phyloP scores from a whole-genome alignment of 176 grass and related monocot genomes.

The Panicum miliaceum region DNA sequence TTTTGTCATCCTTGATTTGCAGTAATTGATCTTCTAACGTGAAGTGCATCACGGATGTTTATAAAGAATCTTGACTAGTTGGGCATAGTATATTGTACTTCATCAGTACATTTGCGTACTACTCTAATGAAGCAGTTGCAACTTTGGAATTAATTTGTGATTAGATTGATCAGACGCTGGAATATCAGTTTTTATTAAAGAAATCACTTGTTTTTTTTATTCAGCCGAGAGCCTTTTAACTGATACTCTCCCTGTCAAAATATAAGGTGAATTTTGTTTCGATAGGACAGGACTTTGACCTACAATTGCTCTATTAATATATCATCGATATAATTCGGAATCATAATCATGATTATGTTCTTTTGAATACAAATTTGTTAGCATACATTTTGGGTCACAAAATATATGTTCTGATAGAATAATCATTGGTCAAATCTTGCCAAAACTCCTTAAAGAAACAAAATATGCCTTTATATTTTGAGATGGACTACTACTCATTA shows the following conservation, averaged over 20 bases:
- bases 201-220: not conserved
- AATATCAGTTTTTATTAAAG: not conserved
- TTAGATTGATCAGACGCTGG: not conserved
- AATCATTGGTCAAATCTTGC: not conserved
- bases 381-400: not conserved
- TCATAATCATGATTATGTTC: not conserved
- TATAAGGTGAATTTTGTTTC: not conserved
- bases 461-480: not conserved
- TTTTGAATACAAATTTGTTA: too few relatives aligned
- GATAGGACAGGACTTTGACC: not conserved
- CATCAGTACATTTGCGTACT: conserved; percentile 28
- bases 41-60: conserved; percentile 29
- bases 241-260: not conserved
- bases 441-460: not conserved
- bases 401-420: not conserved
- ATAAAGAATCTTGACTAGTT: conserved; percentile 41
- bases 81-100: not conserved
- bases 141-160: not conserved
- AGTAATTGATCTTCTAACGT: conserved; percentile 28
- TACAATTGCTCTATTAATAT: not conserved
- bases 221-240: not conserved
- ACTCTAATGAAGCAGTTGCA: not conserved
- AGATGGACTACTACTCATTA: not conserved
- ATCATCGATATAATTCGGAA: not conserved
- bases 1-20: conserved; percentile 11